A percentile compares a stretch with the other conserved stretches of the same genome.
phyloP scores from a whole-genome alignment of 176 grass and related monocot species.

The Guadua angustifolia region DNA sequence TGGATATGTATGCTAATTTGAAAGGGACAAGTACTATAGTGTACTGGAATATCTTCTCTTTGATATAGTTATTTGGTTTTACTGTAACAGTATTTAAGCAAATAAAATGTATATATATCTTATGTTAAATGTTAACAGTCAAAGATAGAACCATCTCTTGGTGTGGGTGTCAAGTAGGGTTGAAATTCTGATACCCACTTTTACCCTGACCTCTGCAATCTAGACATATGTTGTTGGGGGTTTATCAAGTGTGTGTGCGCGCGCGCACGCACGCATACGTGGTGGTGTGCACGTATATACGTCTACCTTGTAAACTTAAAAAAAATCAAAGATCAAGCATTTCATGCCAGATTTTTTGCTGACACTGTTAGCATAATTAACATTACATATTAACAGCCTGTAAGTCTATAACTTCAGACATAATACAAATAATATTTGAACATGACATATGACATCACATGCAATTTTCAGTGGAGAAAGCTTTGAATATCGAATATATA shows the following conservation, averaged over 20 bases:
- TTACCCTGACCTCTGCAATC: neutral
- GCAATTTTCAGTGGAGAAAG: neutral
- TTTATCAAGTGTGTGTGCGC: neutral
- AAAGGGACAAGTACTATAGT: neutral
- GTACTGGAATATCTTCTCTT: neutral
- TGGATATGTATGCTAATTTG: neutral
- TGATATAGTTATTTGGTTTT: neutral
- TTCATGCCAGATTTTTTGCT: neutral
- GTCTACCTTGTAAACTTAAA: neutral
- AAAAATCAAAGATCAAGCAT: neutral
- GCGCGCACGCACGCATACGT: fast-evolving
- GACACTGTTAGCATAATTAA: neutral
- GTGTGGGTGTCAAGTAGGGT: neutral
- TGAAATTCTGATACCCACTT: neutral
- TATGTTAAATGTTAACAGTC: neutral
- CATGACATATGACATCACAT: neutral
- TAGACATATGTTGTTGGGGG: neutral
- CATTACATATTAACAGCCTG: neutral
- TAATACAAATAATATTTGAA: neutral
- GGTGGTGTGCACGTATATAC: no score
- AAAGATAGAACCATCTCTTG: neutral
- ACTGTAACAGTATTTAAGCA: neutral
- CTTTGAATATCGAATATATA: neutral
- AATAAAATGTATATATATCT: neutral
- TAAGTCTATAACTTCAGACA: neutral